These are phyloP conservation scores for Taphrina confusa DNA, from an alignment of 1,139 yeast genomes.

Conservation along the genomic window DNA sequence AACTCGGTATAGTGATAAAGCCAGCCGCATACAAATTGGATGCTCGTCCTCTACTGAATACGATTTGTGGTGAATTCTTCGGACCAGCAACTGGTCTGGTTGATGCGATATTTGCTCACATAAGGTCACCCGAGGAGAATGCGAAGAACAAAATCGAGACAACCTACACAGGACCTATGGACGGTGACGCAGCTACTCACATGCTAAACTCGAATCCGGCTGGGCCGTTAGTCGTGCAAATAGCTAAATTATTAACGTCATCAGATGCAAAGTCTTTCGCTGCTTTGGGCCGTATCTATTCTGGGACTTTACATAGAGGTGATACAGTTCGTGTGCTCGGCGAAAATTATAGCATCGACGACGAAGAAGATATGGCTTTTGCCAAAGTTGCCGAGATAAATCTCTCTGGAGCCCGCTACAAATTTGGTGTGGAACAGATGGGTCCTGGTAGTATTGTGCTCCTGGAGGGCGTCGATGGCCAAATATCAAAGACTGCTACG, in stretches of 20 bases:
- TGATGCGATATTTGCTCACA: conserved; percentile 50
- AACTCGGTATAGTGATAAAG: conserved; percentile 45
- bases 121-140: conserved; percentile 52
- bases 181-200: conserved; percentile 30
- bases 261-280: conserved; percentile 52
- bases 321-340: conserved; percentile 60
- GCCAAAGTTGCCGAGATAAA: conserved; percentile 54
- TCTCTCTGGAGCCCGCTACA: conserved; percentile 72
- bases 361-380: conserved; percentile 54
- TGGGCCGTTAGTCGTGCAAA: conserved; percentile 58
- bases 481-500: conserved; percentile 63
- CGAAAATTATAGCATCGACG: conserved; percentile 56
- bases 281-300: conserved; percentile 62
- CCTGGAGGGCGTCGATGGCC: conserved; percentile 61
- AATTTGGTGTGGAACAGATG: conserved; percentile 57
- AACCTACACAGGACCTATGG: conserved; percentile 41
- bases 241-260: conserved; percentile 62
- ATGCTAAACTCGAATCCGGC: conserved; percentile 37
- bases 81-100: conserved; percentile 57
- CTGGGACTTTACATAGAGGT: conserved; percentile 60
- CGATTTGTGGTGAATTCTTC: conserved; percentile 60
- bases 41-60: conserved; percentile 58
- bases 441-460: conserved; percentile 68
- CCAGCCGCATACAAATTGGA: conserved; percentile 51
- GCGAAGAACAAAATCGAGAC: conserved; percentile 43